A percentile compares a stretch with the other conserved stretches of the same genome.
These are phyloP conservation scores for Strigomonas oncopelti DNA, from an alignment of 208 protist species.

Conservation along the genomic window DNA sequence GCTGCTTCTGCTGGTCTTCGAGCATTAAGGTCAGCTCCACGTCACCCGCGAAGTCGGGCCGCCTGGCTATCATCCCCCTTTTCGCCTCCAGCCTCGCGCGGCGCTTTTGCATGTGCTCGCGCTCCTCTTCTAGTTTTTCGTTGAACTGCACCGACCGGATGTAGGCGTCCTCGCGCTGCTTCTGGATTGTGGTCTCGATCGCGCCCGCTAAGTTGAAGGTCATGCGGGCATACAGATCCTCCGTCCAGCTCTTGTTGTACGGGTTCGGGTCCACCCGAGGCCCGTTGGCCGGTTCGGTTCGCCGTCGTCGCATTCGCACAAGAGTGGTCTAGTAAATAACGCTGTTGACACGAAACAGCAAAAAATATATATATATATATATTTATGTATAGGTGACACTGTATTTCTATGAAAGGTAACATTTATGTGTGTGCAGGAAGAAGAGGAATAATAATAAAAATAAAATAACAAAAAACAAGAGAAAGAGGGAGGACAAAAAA, in stretches of 20 bases:
- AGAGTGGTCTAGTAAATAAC: too few species aligned
- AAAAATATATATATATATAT: too few species aligned
- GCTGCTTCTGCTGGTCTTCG: conserved; percentile 36
- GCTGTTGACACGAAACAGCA: too few species aligned
- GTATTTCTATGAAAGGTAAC: not conserved
- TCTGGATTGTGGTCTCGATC: conserved; percentile 22
- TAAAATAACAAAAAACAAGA: conserved; percentile 11
- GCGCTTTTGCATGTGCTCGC: conserved; percentile 3
- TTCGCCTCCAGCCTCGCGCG: not conserved
- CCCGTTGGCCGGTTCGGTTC: too few species aligned
- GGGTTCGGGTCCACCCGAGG: too few species aligned
- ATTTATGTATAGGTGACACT: not conserved
- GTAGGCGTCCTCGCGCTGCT: conserved; percentile 42
- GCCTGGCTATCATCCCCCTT: not conserved
- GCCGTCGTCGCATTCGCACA: too few species aligned
- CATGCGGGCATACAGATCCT: conserved; percentile 13
- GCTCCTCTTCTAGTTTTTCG: conserved; percentile 16
- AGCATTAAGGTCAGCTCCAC: conserved; percentile 18
- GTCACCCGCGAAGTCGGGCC: not conserved
- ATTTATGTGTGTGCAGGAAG: not conserved
- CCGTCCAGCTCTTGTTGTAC: conserved; percentile 12
- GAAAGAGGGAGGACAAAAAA: conserved; percentile 9
- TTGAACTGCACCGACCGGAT: conserved; percentile 23
- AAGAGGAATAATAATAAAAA: conserved; percentile 6
- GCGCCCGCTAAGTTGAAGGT: conserved; percentile 13